Evolutionary conservation across 2,329 filamentous ascomycete genomes (phyloP).

Genomic region (Aurifilum marmelostoma): DNA sequence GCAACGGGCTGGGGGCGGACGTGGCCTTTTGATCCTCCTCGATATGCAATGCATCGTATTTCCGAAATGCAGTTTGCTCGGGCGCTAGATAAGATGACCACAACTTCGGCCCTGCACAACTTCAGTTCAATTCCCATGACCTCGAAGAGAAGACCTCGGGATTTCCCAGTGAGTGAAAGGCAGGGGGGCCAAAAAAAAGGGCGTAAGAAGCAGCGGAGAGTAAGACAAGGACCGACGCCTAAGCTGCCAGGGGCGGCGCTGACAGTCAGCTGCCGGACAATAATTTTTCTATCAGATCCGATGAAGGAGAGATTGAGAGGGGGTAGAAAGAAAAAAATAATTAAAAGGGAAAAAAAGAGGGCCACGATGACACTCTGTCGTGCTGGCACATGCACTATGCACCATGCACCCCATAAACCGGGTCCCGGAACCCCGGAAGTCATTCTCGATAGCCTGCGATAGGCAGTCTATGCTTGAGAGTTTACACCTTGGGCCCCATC

Average conservation of each 20-base stretch:
- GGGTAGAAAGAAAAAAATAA: neutral
- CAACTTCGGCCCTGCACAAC: neutral
- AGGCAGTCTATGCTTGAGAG: neutral
- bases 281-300: conserved; percentile 27
- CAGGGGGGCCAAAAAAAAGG: neutral
- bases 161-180: neutral
- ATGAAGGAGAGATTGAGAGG: conserved; percentile 8
- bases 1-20: too few relatives aligned
- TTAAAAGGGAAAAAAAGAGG: neutral
- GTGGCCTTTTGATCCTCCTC: neutral
- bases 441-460: neutral
- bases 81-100: neutral
- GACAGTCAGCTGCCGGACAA: conserved; percentile 4
- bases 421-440: conserved; percentile 8
- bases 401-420: conserved; percentile 1
- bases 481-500: neutral
- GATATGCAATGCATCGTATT: neutral
- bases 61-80: neutral
- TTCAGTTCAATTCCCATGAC: neutral
- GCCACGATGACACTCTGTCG: conserved; percentile 11
- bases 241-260: neutral
- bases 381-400: conserved; percentile 8
- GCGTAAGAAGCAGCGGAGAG: neutral
- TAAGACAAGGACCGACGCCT: neutral
- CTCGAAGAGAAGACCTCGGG: neutral